phyloP scores from a whole-genome alignment of 2,329 filamentous ascomycete species.

The Thielaviopsis ethacetica region DNA sequence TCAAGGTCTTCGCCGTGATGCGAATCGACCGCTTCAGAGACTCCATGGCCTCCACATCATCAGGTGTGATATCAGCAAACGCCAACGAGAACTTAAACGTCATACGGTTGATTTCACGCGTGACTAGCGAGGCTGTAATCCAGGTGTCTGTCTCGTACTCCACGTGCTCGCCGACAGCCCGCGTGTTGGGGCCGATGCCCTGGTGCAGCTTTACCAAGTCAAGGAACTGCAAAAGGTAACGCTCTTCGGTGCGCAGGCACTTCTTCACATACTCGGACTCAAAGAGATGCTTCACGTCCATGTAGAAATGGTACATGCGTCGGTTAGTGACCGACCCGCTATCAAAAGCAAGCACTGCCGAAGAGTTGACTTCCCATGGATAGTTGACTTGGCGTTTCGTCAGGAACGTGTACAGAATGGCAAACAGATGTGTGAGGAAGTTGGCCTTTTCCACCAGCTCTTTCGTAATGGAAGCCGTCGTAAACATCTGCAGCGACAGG shows the following conservation, averaged over 20 bases:
- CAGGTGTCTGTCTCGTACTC: conserved; percentile 97
- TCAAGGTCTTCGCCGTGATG: conserved; percentile 65
- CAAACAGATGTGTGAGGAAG: conserved; percentile 86
- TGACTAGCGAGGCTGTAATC: conserved; percentile 91
- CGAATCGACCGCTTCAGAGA: conserved; percentile 57
- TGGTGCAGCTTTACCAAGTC: conserved; percentile 93
- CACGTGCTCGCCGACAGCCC: conserved; percentile 86
- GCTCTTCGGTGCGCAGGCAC: conserved; percentile 62
- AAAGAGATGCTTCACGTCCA: conserved; percentile 83
- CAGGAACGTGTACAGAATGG: conserved; percentile 92
- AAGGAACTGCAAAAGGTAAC: conserved; percentile 86
- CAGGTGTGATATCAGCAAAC: conserved; percentile 53
- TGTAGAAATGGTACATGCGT: conserved; percentile 94
- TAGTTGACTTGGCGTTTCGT: conserved; percentile 93
- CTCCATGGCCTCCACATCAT: conserved; percentile 47
- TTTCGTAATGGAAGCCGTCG: conserved; percentile 87
- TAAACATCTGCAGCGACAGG: conserved; percentile 88
- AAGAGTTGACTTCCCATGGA: conserved; percentile 73
- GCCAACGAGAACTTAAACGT: conserved; percentile 79
- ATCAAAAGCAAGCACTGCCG: conserved; percentile 80
- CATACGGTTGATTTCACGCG: conserved; percentile 83
- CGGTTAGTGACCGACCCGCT: conserved; percentile 88
- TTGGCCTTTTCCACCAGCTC: conserved; percentile 92
- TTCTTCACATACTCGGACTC: conserved; percentile 78
- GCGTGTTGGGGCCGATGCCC: conserved; percentile 83